Conservation (phyloP, 495 filamentous ascomycete genomes). For the Penicillium silybi region DNA sequence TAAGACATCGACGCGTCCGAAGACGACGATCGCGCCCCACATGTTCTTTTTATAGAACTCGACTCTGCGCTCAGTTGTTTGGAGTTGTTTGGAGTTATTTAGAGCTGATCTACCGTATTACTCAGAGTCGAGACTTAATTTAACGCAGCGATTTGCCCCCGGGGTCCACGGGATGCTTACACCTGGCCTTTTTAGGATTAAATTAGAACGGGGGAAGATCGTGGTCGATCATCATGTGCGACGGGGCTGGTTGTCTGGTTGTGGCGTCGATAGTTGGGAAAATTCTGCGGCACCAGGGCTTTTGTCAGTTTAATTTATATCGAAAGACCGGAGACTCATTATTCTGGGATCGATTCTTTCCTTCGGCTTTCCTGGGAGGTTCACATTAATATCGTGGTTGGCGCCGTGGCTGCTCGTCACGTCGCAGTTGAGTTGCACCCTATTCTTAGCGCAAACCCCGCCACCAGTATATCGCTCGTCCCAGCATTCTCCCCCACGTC, state of each 20-base stretch:
- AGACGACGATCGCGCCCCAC: neutral
- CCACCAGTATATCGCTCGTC: constrained; percentile 7
- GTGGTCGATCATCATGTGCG: constrained; percentile 18
- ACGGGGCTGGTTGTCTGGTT: constrained; percentile 15
- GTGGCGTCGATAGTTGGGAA: constrained; percentile 28
- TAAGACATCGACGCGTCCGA: neutral
- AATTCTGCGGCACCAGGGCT: neutral
- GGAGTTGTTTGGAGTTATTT: no score
- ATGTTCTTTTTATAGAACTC: neutral
- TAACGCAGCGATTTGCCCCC: neutral
- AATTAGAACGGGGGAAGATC: constrained; percentile 12
- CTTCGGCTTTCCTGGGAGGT: no score
- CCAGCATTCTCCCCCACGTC: constrained; percentile 10
- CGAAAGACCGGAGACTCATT: neutral
- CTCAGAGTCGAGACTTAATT: neutral
- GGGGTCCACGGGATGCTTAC: neutral
- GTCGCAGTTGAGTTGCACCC: constrained; percentile 6
- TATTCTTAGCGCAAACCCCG: constrained; percentile 22
- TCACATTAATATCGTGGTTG: neutral
- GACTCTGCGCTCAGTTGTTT: neutral
- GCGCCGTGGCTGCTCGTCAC: neutral
- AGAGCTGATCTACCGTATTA: neutral
- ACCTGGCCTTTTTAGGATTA: constrained; percentile 7
- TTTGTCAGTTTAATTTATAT: neutral
- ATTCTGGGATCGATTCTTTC: neutral